Percentiles rank a stretch among this genome's conserved stretches.
Evolutionary conservation across 139 green algal species (phyloP).

Genomic region (Chlorella sp.): DNA sequence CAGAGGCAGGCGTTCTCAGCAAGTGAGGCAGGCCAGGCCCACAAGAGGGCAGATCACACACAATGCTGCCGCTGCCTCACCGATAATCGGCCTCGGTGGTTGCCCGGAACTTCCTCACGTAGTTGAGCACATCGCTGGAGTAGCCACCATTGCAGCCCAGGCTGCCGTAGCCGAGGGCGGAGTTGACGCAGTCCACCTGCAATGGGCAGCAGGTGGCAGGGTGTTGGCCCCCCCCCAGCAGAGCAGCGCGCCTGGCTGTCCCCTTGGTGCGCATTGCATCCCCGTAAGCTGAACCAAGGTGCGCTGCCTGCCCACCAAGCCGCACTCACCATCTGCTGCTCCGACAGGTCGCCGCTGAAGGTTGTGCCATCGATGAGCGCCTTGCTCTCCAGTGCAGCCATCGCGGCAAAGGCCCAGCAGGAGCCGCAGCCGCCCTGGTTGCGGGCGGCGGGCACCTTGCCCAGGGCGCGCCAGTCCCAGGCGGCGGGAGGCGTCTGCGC

Average conservation of each 20-base stretch:
- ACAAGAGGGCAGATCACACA: no score
- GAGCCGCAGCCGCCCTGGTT: constrained; percentile 16
- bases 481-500: neutral
- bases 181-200: neutral
- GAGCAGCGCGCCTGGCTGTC: no score
- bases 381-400: neutral
- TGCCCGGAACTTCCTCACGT: no score
- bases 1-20: no score
- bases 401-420: neutral
- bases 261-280: no score
- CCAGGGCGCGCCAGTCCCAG: neutral
- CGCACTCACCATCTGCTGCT: constrained; percentile 1
- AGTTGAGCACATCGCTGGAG: neutral
- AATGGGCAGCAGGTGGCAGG: no score
- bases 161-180: neutral
- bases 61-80: no score
- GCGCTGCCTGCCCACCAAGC: no score
- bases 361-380: neutral
- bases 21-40: no score
- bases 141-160: neutral
- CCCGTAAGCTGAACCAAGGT: no score
- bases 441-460: constrained; percentile 1
- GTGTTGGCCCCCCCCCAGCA: no score
- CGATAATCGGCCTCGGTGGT: no score
- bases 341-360: neutral